phyloP scores from a whole-genome alignment of 75 land plant genomes.

The Gnetum montanum region DNA sequence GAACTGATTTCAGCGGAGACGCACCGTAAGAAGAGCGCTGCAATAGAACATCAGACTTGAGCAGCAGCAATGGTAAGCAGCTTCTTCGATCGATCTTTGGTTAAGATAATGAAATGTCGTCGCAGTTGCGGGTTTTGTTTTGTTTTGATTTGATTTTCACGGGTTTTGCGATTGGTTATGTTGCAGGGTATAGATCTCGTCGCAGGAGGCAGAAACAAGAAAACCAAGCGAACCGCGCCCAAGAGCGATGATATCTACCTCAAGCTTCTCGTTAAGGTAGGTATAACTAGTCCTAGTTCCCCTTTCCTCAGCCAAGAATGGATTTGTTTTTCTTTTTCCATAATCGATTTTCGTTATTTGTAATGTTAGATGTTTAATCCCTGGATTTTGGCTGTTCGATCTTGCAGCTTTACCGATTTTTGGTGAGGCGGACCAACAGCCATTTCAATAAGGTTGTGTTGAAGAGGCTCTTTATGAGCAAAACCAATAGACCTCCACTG shows the following conservation, averaged over 20 bases:
- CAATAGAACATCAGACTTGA: too few species aligned
- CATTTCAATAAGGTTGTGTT: conserved; percentile 52
- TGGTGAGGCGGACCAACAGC: conserved; percentile 66
- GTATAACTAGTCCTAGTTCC: not conserved
- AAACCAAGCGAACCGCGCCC: conserved; percentile 59
- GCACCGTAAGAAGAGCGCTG: too few species aligned
- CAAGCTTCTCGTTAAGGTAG: conserved; percentile 74
- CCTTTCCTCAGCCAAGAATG: not conserved
- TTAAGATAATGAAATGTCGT: too few species aligned
- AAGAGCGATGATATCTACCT: conserved; percentile 68
- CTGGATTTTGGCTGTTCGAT: too few species aligned
- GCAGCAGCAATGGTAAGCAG: too few species aligned
- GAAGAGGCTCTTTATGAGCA: conserved; percentile 82
- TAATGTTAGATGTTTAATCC: too few species aligned
- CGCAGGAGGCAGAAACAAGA: conserved; percentile 74
- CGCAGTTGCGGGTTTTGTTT: too few species aligned
- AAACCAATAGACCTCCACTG: conserved; percentile 49
- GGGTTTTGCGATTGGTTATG: conserved; percentile 1
- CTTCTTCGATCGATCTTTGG: too few species aligned
- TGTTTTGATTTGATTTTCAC: too few species aligned
- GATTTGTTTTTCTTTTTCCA: not conserved
- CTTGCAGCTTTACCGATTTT: conserved; percentile 68
- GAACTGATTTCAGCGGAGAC: too few species aligned
- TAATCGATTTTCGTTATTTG: not conserved
- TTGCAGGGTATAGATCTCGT: conserved; percentile 66